Conservation (phyloP, 345 rosid species). For the Orychophragmus violaceus region DNA sequence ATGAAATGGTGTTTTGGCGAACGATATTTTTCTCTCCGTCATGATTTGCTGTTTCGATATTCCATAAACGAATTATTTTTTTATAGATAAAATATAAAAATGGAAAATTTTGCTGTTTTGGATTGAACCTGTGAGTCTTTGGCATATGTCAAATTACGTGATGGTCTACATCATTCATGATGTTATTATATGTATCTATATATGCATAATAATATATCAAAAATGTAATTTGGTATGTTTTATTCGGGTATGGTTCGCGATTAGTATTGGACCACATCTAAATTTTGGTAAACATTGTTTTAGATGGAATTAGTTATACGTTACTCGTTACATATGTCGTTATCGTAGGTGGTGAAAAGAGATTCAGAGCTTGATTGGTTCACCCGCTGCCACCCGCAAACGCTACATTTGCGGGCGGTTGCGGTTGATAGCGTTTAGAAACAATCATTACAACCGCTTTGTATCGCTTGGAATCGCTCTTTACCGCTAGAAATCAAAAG, state of each 20-base stretch:
- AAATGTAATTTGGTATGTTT: conserved; percentile 12
- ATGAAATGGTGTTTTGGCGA: conserved; percentile 19
- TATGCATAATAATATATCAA: neutral
- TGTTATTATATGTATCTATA: conserved; percentile 9
- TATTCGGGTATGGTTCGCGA: conserved; percentile 23
- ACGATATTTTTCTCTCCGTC: conserved; percentile 30
- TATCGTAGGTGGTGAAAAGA: conserved; percentile 18
- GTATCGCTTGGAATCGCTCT: too few species aligned
- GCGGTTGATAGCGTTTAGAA: too few species aligned
- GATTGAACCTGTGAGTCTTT: conserved; percentile 31
- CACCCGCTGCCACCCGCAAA: too few species aligned
- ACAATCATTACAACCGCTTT: too few species aligned
- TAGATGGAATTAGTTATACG: conserved; percentile 5
- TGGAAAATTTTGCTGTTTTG: conserved; percentile 20
- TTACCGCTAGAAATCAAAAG: too few species aligned
- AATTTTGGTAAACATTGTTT: conserved; percentile 14
- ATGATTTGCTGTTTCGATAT: conserved; percentile 23
- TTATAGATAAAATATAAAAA: neutral
- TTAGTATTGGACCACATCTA: conserved; percentile 20
- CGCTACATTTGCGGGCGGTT: too few species aligned
- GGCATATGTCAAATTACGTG: conserved; percentile 21
- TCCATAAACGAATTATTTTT: neutral
- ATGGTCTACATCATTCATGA: conserved; percentile 30
- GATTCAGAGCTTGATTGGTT: too few species aligned
- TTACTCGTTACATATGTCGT: conserved; percentile 13